These are phyloP conservation scores for Viola odorata DNA, from an alignment of 345 rosid species.

Conservation along the genomic window DNA sequence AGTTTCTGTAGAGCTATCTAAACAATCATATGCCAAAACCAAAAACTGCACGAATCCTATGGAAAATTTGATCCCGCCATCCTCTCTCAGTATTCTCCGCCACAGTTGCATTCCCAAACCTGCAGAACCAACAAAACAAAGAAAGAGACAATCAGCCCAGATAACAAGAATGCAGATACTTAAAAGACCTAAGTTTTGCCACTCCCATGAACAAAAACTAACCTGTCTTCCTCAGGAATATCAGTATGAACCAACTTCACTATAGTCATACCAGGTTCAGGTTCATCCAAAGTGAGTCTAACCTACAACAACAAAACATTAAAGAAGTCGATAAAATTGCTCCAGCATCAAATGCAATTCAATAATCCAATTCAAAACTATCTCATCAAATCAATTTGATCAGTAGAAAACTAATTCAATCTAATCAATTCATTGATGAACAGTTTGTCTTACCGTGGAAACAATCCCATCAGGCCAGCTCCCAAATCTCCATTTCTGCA, in stretches of 20 bases:
- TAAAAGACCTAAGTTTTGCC: not conserved
- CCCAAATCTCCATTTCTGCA: slow-evolving; percentile 91
- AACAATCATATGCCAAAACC: slow-evolving; percentile 53
- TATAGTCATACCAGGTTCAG: slow-evolving; percentile 73
- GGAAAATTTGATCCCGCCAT: slow-evolving; percentile 88
- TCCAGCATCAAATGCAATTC: not conserved
- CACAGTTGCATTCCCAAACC: slow-evolving; percentile 92
- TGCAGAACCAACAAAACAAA: slow-evolving; percentile 25
- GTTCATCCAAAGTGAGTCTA: slow-evolving; percentile 60
- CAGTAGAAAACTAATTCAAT: not conserved
- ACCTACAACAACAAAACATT: slow-evolving; percentile 48
- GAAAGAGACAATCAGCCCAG: not conserved
- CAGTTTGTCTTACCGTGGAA: slow-evolving; percentile 50
- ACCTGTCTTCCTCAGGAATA: slow-evolving; percentile 95
- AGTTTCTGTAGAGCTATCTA: not conserved
- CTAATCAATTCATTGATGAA: not conserved
- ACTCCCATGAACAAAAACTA: slow-evolving; percentile 9
- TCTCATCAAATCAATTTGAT: not conserved
- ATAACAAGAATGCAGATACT: not conserved
- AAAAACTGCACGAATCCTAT: slow-evolving; percentile 80
- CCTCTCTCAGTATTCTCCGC: slow-evolving; percentile 96
- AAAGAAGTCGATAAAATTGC: not conserved
- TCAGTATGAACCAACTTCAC: slow-evolving; percentile 72
- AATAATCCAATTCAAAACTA: not conserved
- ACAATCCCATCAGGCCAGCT: slow-evolving; percentile 94